phyloP scores from a whole-genome alignment of 169 alveolate genomes.

The Plasmodium vivax region DNA sequence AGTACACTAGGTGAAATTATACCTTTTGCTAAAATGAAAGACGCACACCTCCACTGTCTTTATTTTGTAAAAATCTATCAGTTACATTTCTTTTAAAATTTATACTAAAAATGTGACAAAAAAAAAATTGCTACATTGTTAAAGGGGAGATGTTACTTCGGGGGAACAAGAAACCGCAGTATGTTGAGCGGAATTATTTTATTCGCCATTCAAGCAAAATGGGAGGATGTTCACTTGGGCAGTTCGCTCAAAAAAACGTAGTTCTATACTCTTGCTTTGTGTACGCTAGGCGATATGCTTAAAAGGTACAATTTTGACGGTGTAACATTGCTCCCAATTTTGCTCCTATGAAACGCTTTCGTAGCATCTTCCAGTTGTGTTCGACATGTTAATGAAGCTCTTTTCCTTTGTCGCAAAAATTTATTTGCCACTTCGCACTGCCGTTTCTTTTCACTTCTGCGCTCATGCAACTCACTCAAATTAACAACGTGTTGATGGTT shows the following conservation, averaged over 20 bases:
- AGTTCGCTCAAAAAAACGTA: background rate
- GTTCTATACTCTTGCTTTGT: slow-evolving; percentile 6
- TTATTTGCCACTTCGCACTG: background rate
- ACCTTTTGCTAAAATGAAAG: background rate
- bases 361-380: background rate
- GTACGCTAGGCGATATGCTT: background rate
- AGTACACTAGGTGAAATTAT: background rate
- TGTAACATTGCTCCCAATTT: background rate
- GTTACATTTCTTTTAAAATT: background rate
- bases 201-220: background rate
- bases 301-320: background rate
- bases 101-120: background rate
- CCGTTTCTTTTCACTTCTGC: background rate
- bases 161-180: background rate
- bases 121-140: background rate
- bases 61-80: background rate
- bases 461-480: background rate
- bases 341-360: background rate
- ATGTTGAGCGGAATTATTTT: background rate
- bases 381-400: background rate
- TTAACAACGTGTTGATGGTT: slow-evolving; percentile 32
- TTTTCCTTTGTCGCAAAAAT: background rate
- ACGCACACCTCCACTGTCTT: background rate
- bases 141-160: background rate
- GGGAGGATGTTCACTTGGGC: background rate